phyloP scores from a whole-genome alignment of 768 basidiomycete genomes.

The Lactarius trivialis region DNA sequence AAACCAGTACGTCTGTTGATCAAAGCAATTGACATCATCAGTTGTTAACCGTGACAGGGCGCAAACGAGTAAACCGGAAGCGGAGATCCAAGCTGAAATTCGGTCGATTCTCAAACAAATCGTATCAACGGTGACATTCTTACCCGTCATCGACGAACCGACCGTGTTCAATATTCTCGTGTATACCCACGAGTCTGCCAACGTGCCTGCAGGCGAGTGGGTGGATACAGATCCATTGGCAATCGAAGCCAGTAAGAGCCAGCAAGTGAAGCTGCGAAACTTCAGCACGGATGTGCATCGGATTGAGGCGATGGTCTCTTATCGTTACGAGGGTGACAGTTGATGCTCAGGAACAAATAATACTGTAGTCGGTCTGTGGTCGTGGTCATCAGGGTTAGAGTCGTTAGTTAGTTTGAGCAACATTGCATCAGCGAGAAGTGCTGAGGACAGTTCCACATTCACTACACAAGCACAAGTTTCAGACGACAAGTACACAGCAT shows the following conservation, averaged over 20 bases:
- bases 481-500: too few species aligned
- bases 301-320: slow-evolving; percentile 97
- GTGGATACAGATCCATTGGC: slow-evolving; percentile 89
- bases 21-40: slow-evolving; percentile 1
- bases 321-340: slow-evolving; percentile 64
- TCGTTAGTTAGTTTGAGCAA: too few species aligned
- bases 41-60: slow-evolving; percentile 33
- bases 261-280: slow-evolving; percentile 89
- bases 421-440: too few species aligned
- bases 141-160: slow-evolving; percentile 91
- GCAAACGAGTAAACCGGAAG: slow-evolving; percentile 56
- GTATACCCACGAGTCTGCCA: slow-evolving; percentile 87
- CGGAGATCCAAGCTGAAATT: slow-evolving; percentile 95
- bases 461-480: too few species aligned
- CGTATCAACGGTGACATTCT: slow-evolving; percentile 91
- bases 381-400: too few species aligned
- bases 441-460: too few species aligned
- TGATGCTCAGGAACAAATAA: too few species aligned
- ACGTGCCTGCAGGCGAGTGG: slow-evolving; percentile 92
- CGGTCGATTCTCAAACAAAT: slow-evolving; percentile 98
- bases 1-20: slow-evolving; percentile 37
- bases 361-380: too few species aligned
- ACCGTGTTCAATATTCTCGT: slow-evolving; percentile 97
- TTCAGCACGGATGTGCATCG: slow-evolving; percentile 98
- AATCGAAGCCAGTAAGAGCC: slow-evolving; percentile 89